A percentile compares a stretch with the other conserved stretches of the same genome.
These are phyloP conservation scores for Fusarium domesticum DNA, from an alignment of 2,329 filamentous ascomycete genomes.

Conservation along the genomic window DNA sequence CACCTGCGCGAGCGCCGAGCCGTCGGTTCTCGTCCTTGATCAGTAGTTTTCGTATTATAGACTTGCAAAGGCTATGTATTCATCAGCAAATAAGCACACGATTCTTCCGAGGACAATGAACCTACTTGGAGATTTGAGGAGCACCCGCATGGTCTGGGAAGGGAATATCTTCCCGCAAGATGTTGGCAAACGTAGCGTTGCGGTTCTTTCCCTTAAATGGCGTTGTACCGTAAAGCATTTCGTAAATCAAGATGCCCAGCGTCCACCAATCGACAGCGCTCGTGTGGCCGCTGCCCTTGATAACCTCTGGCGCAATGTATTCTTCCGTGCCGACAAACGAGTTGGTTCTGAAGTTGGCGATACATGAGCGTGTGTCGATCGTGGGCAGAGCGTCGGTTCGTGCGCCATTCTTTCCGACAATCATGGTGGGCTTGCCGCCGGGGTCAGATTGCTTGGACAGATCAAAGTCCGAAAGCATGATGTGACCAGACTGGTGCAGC, in stretches of 20 bases:
- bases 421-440: conserved; percentile 96
- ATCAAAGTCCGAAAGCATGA: conserved; percentile 99
- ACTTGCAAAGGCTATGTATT: conserved; percentile 81
- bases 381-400: conserved; percentile 84
- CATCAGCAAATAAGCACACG: neutral
- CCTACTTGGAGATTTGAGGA: conserved; percentile 89
- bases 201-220: conserved; percentile 99
- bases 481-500: conserved; percentile 97
- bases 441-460: conserved; percentile 96
- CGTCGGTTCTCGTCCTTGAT: conserved; percentile 97
- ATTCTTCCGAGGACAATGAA: neutral
- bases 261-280: conserved; percentile 99
- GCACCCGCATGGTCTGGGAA: conserved; percentile 86
- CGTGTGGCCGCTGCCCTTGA: conserved; percentile 97
- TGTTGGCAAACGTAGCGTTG: conserved; percentile 97
- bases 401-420: conserved; percentile 83
- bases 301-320: conserved; percentile 98
- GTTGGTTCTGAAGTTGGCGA: conserved; percentile 96
- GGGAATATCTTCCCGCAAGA: conserved; percentile 88
- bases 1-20: conserved; percentile 88
- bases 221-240: conserved; percentile 98
- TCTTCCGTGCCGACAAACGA: conserved; percentile 98
- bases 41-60: conserved; percentile 88
- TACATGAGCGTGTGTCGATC: conserved; percentile 98
- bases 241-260: conserved; percentile 92